These are phyloP conservation scores for Lachancea meyersii DNA, from an alignment of 805 yeast genomes.

Conservation along the genomic window DNA sequence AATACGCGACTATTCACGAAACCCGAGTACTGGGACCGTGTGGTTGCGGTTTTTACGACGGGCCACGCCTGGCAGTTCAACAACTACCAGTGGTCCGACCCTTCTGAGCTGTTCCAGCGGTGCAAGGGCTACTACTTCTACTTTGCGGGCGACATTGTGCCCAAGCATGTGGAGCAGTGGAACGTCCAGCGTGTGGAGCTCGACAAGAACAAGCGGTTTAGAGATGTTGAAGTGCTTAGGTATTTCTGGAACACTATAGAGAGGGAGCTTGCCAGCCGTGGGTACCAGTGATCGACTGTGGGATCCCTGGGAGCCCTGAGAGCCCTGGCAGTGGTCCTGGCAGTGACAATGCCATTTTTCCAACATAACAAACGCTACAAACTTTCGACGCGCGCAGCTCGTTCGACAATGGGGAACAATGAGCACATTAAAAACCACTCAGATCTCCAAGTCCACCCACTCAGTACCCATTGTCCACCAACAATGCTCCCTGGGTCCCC, in stretches of 20 bases:
- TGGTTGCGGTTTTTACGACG: conserved; percentile 89
- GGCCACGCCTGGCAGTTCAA: conserved; percentile 98
- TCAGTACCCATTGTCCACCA: no score
- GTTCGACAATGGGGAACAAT: not conserved
- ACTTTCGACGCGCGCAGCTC: no score
- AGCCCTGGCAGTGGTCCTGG: no score
- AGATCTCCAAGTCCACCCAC: not conserved
- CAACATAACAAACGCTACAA: not conserved
- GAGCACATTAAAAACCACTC: not conserved
- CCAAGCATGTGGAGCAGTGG: conserved; percentile 75
- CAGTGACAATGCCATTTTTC: no score
- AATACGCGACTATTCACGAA: conserved; percentile 81
- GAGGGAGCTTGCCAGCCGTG: conserved; percentile 59
- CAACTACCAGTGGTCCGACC: conserved; percentile 75
- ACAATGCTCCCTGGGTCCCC: no score
- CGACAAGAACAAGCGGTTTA: conserved; percentile 78
- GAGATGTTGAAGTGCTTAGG: conserved; percentile 82
- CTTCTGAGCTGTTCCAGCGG: conserved; percentile 72
- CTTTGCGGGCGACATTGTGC: conserved; percentile 73
- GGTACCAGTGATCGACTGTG: conserved; percentile 37
- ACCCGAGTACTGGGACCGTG: conserved; percentile 97
- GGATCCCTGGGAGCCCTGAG: no score
- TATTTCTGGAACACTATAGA: conserved; percentile 82
- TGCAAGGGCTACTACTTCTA: conserved; percentile 77
- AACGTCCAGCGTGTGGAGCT: conserved; percentile 73